Base-by-base conservation (phyloP, 495 filamentous ascomycete species). In the Annulohypoxylon bovei region DNA sequence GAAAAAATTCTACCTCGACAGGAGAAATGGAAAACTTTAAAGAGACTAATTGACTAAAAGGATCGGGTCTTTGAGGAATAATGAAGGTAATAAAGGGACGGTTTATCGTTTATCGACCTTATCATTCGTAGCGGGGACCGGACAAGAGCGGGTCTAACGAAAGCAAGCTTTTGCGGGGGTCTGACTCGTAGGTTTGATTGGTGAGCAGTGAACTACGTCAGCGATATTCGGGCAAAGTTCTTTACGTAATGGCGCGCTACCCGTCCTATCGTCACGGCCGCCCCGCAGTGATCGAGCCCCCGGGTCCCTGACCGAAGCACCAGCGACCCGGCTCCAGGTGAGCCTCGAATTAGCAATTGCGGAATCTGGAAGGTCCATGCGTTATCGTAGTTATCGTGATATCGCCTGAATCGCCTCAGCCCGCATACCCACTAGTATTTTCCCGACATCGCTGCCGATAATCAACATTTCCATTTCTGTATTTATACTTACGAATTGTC, bases 271-370 rank as follows among this genome's bases (percentile, higher is more conserved):
- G 32, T 42, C 20, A 65, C 62, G 30, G 70, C 50, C 67, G 75
- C 7, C 79, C 82, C 40, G 75, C 75, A 9, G 80, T 11, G 82
- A 80, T 75, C 81, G 44, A 28, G n/a, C 4, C 23, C 8, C 46
- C 46, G 61, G 62, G 55, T 59, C 54, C 46, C 46, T 60, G 37
- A 65, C 49, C 61, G 55, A 70, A 23, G 32, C 39, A 39, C 54
- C 55, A 46, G 33, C 37, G 37, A 32, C 61, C 55, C 61, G 62
- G 67, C 46, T 56, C 30, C 28, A 20, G 50, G 50, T 32, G 30
- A 54, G 35, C 28, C 61, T 70, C 35, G 59, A 59, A 58, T 56
- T 57, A 49, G 67, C 11, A 63, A 58, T 61, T 72, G 54, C 64
- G 16, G 22, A 23, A 72, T 72, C 14, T 2, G 69, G 69, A 67